phyloP scores from a whole-genome alignment of 192 early-diverging fungal genomes.

The Coemansia sp. region DNA sequence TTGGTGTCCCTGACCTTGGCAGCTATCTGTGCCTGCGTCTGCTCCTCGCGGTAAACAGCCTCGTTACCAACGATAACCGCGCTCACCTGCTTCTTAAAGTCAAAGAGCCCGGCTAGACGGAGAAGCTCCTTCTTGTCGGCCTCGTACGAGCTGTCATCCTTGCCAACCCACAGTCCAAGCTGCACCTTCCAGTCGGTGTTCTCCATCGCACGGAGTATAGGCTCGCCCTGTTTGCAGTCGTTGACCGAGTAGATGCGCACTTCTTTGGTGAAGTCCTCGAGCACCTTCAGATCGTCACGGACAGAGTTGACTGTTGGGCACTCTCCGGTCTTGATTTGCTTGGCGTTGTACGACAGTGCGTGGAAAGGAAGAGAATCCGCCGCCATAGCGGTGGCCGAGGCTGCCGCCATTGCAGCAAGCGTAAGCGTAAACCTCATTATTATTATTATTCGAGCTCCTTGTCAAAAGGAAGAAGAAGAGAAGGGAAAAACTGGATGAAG shows the following conservation, averaged over 20 bases:
- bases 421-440: constrained; percentile 39
- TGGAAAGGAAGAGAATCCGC: constrained; percentile 46
- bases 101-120: constrained; percentile 42
- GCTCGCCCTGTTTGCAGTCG: constrained; percentile 65
- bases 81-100: constrained; percentile 52
- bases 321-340: constrained; percentile 57
- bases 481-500: neutral
- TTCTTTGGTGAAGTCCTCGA: constrained; percentile 58
- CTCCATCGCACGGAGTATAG: constrained; percentile 62
- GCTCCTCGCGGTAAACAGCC: constrained; percentile 61
- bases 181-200: constrained; percentile 62
- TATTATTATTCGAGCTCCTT: neutral
- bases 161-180: constrained; percentile 67
- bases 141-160: constrained; percentile 48
- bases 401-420: constrained; percentile 25
- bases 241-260: constrained; percentile 66
- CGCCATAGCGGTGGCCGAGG: constrained; percentile 19
- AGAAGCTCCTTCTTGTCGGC: constrained; percentile 44
- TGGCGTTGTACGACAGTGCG: constrained; percentile 63
- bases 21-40: constrained; percentile 40
- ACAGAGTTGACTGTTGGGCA: constrained; percentile 61
- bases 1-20: constrained; percentile 57
- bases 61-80: constrained; percentile 67
- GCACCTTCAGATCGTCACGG: constrained; percentile 60
- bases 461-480: neutral